Evolutionary conservation across 2,329 filamentous ascomycete species (phyloP).

Genomic region (Seiridium cupressi): DNA sequence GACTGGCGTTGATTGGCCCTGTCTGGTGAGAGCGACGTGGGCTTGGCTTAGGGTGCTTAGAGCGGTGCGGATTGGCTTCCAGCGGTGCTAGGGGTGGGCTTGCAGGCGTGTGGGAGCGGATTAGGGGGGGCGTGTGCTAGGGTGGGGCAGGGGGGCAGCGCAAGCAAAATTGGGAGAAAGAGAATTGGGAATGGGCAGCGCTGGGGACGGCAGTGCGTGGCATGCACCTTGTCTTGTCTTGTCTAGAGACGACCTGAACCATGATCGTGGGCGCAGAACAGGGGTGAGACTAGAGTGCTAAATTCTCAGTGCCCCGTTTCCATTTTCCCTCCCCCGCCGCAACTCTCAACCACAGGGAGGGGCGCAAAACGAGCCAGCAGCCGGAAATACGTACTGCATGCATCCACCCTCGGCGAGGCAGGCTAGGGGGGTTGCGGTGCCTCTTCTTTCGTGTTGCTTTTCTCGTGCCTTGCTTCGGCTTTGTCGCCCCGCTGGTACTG

Average conservation of each 20-base stretch:
- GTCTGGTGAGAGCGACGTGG: conserved; percentile 9
- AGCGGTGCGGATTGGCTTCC: not conserved
- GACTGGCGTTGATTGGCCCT: conserved; percentile 13
- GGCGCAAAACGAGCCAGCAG: too few species aligned
- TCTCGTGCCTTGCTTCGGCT: too few species aligned
- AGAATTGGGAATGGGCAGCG: not conserved
- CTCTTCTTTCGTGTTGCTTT: too few species aligned
- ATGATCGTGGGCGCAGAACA: not conserved
- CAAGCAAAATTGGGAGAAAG: not conserved
- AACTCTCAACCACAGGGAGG: too few species aligned
- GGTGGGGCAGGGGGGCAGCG: not conserved
- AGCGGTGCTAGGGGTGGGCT: not conserved
- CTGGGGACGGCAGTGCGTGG: not conserved
- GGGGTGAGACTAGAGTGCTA: not conserved
- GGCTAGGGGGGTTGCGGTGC: too few species aligned
- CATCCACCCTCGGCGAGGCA: too few species aligned
- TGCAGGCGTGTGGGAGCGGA: conserved; percentile 2
- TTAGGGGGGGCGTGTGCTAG: not conserved
- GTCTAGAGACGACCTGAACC: conserved; percentile 1
- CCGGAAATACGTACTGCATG: too few species aligned
- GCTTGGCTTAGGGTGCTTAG: not conserved
- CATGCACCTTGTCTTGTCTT: conserved; percentile 1
- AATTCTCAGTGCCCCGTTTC: not conserved
- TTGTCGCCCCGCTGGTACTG: not conserved
- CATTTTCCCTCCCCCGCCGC: too few species aligned